Conservation (phyloP, 2,329 filamentous ascomycete genomes). For the Apiospora marii region DNA sequence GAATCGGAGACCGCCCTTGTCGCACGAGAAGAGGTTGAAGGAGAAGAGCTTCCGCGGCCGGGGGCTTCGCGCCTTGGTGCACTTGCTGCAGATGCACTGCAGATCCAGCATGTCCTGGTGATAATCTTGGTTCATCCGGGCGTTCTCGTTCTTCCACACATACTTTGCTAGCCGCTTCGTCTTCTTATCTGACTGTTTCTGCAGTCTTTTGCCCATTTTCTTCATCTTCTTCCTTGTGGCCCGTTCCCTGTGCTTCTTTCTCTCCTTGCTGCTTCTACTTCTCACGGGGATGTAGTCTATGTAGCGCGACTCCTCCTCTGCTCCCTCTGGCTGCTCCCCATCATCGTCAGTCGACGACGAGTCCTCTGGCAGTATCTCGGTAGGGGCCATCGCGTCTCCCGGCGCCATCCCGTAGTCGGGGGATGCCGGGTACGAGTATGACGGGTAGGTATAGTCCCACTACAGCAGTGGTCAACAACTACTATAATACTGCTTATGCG, state of each 20-base stretch:
- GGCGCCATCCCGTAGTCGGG: not conserved
- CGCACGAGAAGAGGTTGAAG: constrained; percentile 15
- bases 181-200: not conserved
- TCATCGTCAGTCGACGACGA: not conserved
- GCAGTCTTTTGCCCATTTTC: not conserved
- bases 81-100: not conserved
- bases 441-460: constrained; percentile 12
- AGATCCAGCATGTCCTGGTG: not conserved
- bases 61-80: not conserved
- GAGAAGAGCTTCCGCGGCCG: not conserved
- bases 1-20: not conserved
- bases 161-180: not conserved
- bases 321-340: not conserved
- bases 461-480: not conserved
- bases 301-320: not conserved
- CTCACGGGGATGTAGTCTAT: not conserved
- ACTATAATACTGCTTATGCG: not conserved
- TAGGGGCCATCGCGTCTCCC: not conserved
- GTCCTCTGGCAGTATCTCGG: not conserved
- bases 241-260: not conserved
- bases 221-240: not conserved
- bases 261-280: not conserved
- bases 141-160: not conserved
- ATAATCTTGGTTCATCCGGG: not conserved
- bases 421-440: constrained; percentile 8